Evolutionary conservation across 352 stramenopile genomes (phyloP).

Genomic region (Pythium scleroteichum): DNA sequence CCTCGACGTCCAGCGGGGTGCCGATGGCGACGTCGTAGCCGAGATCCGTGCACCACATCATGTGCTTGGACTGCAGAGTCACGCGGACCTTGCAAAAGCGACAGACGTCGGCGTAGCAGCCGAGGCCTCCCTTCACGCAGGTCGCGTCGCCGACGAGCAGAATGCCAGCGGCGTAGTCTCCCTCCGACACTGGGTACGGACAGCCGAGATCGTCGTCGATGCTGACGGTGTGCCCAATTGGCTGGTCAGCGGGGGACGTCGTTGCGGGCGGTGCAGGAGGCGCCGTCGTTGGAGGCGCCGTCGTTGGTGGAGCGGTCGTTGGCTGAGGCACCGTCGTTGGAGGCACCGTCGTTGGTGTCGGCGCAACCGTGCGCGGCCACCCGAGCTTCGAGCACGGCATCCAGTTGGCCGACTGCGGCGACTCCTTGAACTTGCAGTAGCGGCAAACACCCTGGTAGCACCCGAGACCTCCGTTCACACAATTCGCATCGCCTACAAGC

Average conservation of each 20-base stretch:
- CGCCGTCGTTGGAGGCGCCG: background rate
- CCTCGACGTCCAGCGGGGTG: background rate
- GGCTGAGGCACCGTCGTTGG: background rate
- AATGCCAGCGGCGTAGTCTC: constrained; percentile 14
- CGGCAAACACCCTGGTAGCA: constrained; percentile 5
- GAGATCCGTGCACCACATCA: constrained; percentile 14
- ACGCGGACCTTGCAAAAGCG: constrained; percentile 17
- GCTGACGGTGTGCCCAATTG: background rate
- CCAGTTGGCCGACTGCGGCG: background rate
- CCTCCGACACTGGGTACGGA: constrained; percentile 7
- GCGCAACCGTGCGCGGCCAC: background rate
- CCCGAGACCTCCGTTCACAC: constrained; percentile 3
- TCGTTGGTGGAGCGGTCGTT: background rate
- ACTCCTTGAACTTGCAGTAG: constrained; percentile 5
- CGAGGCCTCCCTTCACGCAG: constrained; percentile 12
- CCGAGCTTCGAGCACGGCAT: background rate
- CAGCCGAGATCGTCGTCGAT: background rate
- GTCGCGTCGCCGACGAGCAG: constrained; percentile 1
- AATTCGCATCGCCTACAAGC: constrained; percentile 12
- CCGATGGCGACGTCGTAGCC: constrained; percentile 1
- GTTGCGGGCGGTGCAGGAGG: background rate
- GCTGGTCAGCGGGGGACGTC: background rate
- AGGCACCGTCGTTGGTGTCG: background rate
- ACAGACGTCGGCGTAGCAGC: constrained; percentile 16
- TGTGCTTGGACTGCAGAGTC: constrained; percentile 9